phyloP scores from a whole-genome alignment of 768 basidiomycete genomes.

The Sutorius australiensis region DNA sequence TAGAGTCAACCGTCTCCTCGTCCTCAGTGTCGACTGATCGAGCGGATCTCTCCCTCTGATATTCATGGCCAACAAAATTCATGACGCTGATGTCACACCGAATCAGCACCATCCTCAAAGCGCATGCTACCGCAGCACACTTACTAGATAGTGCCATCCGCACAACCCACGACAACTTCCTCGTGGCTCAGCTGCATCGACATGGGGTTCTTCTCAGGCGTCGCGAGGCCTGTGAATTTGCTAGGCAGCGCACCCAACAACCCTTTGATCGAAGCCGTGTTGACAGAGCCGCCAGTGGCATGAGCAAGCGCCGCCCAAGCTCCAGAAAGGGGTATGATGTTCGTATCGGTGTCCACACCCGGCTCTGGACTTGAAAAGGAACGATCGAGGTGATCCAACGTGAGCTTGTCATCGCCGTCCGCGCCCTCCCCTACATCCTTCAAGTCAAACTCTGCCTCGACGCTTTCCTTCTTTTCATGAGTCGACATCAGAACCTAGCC shows the following conservation, averaged over 20 bases:
- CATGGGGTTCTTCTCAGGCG: conserved; percentile 93
- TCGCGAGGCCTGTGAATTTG: conserved; percentile 76
- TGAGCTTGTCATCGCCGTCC: background rate
- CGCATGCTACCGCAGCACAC: conserved; percentile 25
- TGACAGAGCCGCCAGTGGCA: conserved; percentile 30
- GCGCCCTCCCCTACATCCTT: conserved; percentile 14
- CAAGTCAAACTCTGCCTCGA: conserved; percentile 11
- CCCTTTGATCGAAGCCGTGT: conserved; percentile 44
- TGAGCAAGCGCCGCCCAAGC: conserved; percentile 70
- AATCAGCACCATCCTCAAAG: conserved; percentile 9
- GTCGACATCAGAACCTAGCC: conserved; percentile 79
- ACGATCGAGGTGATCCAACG: conserved; percentile 11
- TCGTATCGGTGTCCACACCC: conserved; percentile 59
- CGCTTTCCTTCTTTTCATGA: conserved; percentile 54
- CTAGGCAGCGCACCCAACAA: conserved; percentile 57
- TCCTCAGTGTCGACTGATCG: conserved; percentile 3
- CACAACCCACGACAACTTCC: conserved; percentile 87
- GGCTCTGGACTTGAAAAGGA: conserved; percentile 24
- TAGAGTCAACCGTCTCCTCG: conserved; percentile 10
- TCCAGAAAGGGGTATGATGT: conserved; percentile 65
- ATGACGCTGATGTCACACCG: conserved; percentile 41
- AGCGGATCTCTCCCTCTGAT: conserved; percentile 34
- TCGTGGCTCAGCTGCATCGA: conserved; percentile 90
- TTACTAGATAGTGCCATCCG: conserved; percentile 89
- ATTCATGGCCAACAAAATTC: conserved; percentile 59